Evolutionary conservation across 2,329 filamentous ascomycete species (phyloP).

Genomic region (Phaeoacremonium minimum): DNA sequence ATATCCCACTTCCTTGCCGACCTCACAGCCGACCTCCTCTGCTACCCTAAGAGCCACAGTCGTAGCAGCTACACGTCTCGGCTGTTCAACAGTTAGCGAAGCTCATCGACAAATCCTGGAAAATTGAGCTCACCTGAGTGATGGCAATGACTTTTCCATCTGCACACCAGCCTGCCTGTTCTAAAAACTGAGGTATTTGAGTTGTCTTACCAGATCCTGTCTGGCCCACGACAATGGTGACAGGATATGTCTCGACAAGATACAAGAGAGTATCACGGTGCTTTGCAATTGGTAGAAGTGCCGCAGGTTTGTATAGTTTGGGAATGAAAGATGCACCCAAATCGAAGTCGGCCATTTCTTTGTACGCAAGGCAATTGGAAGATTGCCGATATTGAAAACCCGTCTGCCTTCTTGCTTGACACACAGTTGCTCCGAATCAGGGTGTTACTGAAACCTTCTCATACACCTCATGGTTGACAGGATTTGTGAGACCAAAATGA

Average conservation of each 20-base stretch:
- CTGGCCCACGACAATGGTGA: slow-evolving; percentile 88
- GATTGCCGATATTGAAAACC: too few species aligned
- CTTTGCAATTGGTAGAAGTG: slow-evolving; percentile 80
- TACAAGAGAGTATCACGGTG: slow-evolving; percentile 79
- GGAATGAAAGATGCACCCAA: slow-evolving; percentile 64
- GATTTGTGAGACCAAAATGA: too few species aligned
- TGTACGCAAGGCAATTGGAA: too few species aligned
- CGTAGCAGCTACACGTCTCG: slow-evolving; percentile 83
- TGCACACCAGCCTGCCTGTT: slow-evolving; percentile 82
- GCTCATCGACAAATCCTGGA: not conserved
- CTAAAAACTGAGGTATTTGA: slow-evolving; percentile 87
- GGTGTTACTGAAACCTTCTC: too few species aligned
- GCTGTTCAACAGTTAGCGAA: slow-evolving; percentile 42
- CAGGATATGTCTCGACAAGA: slow-evolving; percentile 75
- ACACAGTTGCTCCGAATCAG: too few species aligned
- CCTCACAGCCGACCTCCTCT: slow-evolving; percentile 78
- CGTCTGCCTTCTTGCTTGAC: too few species aligned
- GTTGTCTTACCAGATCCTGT: slow-evolving; percentile 96
- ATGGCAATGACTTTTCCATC: slow-evolving; percentile 81
- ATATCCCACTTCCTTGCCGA: slow-evolving; percentile 90
- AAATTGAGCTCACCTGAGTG: slow-evolving; percentile 67
- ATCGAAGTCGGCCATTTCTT: slow-evolving; percentile 52
- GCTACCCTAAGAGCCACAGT: slow-evolving; percentile 86
- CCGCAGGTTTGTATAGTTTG: slow-evolving; percentile 78
- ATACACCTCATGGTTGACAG: too few species aligned